phyloP scores from a whole-genome alignment of 345 rosid species.

The Melastoma malabathricum region DNA sequence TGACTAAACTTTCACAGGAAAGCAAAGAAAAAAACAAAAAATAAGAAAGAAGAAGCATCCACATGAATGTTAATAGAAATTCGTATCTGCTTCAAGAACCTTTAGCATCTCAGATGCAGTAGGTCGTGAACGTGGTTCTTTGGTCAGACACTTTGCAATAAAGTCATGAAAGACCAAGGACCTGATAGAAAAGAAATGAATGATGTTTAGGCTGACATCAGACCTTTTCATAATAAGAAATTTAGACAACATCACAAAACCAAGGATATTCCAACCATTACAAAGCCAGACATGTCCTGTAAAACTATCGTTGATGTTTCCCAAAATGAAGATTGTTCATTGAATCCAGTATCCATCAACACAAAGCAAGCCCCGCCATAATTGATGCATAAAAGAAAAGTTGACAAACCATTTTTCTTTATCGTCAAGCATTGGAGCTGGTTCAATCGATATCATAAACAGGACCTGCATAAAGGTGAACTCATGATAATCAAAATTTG shows the following conservation, averaged over 20 bases:
- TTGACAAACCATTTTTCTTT: constrained; percentile 89
- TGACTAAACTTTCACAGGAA: too few relatives aligned
- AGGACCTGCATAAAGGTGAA: constrained; percentile 43
- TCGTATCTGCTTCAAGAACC: constrained; percentile 20
- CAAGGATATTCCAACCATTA: not conserved
- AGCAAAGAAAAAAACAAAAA: too few relatives aligned
- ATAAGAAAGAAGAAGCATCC: too few relatives aligned
- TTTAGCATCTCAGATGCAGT: constrained; percentile 93
- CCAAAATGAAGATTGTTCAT: too few relatives aligned
- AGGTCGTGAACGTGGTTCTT: constrained; percentile 91
- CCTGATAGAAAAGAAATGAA: constrained; percentile 31
- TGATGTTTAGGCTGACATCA: constrained; percentile 1
- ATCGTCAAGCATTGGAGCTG: constrained; percentile 99
- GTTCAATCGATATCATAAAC: constrained; percentile 95
- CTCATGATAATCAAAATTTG: not conserved
- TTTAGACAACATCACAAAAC: too few relatives aligned
- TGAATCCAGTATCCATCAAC: too few relatives aligned
- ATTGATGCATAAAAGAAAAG: too few relatives aligned
- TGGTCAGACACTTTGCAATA: constrained; percentile 90
- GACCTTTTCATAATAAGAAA: not conserved
- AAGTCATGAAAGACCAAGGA: constrained; percentile 98
- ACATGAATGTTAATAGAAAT: too few relatives aligned
- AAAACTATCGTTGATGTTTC: too few relatives aligned
- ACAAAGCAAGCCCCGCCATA: too few relatives aligned
- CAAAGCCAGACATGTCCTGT: too few relatives aligned